Evolutionary conservation across 2,329 filamentous ascomycete genomes (phyloP), one percentile per base, ranked within the genome.

Genomic region (Emergomyces orientalis): DNA sequence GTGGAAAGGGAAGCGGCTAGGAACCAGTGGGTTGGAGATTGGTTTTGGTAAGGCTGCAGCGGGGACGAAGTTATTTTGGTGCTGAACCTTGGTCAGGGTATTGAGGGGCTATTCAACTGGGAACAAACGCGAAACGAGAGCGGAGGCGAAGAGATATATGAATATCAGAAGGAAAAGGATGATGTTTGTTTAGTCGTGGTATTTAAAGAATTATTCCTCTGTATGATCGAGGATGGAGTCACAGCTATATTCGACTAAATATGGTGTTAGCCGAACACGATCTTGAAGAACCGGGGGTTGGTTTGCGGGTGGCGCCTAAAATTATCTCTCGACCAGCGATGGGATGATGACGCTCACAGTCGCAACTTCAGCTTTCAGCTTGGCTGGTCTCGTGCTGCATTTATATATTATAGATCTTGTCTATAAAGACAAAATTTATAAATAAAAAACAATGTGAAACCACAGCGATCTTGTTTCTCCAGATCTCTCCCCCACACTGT

Each of bases 1-100:
- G 58, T 60, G 58, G 41, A 39, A 51, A 60, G 34, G 14, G 56
- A 45, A 41, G 56, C 41, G 39, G 56, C 7, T 14, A 41, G 27
- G 37, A 43, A 58, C 55, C 56, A 47, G 39, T 13, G 55, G n/a
- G 19, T 4, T 27, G 30, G 55, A 39, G n/a, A 37, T 56, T 39
- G 14, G 22, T 17, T 58, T 37, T 58, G 34, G n/a, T 7, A 41
- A 25, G n/a, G 55, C 34, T 57, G 7, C 5, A 52, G 49, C 34
- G 56, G 56, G 56, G 37, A 47, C 25, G 17, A 47, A 27, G 56
- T 59, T 59, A 39, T 56, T 37, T 37, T 56, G 9, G 34, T 25
- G 34, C n/a, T 2, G 54, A 11, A 41, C 54, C 54, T n/a, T 56
- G 30, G 54, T 56, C 3, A 11, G 56, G 25, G 7, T 43, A 58